Conservation (phyloP, 768 basidiomycete species). For the Boletus eberwhitei region DNA sequence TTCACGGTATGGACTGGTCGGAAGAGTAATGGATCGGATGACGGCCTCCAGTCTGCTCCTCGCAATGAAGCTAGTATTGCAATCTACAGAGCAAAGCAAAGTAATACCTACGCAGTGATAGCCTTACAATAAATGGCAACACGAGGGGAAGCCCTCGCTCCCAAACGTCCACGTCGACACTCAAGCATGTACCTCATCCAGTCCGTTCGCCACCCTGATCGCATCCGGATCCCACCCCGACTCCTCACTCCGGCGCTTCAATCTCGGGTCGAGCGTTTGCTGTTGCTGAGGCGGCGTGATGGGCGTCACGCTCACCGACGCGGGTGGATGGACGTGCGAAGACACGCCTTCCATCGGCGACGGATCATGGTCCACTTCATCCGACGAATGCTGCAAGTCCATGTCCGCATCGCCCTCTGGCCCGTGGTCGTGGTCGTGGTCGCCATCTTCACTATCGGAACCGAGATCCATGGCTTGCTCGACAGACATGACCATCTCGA, state of each 20-base stretch:
- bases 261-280: slow-evolving; percentile 25
- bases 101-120: slow-evolving; percentile 7
- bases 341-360: slow-evolving; percentile 35
- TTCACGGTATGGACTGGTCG: no score
- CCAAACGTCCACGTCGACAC: background rate
- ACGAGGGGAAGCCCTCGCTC: background rate
- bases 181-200: slow-evolving; percentile 19
- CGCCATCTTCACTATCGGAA: slow-evolving; percentile 33
- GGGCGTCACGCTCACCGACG: slow-evolving; percentile 30
- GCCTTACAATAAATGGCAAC: slow-evolving; percentile 20
- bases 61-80: background rate
- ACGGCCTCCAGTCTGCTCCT: background rate
- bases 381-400: slow-evolving; percentile 27
- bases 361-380: slow-evolving; percentile 27
- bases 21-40: background rate
- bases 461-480: slow-evolving; percentile 47
- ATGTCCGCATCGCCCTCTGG: slow-evolving; percentile 15
- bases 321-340: slow-evolving; percentile 22
- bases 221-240: slow-evolving; percentile 25
- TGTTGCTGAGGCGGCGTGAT: slow-evolving; percentile 27
- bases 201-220: slow-evolving; percentile 13
- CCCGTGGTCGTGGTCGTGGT: slow-evolving; percentile 13
- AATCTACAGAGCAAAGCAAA: background rate
- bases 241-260: slow-evolving; percentile 32
- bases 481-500: slow-evolving; percentile 37